These are phyloP conservation scores for Acorus calamus DNA, from an alignment of 106 monocot genomes.

Conservation along the genomic window DNA sequence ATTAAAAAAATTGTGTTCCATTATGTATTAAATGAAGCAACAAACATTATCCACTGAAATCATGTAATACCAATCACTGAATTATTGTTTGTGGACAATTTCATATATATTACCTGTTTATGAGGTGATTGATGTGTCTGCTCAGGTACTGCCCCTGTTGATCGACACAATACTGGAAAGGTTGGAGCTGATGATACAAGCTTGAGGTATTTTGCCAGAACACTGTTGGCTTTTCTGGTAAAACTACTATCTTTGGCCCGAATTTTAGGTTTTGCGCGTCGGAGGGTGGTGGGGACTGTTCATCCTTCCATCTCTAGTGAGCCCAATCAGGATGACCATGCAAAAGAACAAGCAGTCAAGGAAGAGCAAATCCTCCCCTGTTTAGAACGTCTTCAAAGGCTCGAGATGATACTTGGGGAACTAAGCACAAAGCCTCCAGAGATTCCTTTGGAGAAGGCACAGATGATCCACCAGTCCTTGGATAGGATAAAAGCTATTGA, in stretches of 20 bases:
- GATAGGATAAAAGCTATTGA: conserved; percentile 73
- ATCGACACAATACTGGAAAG: conserved; percentile 5
- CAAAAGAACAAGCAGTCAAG: conserved; percentile 11
- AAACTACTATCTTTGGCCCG: conserved; percentile 24
- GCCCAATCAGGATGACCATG: neutral
- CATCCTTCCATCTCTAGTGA: conserved; percentile 13
- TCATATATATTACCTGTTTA: too few relatives aligned
- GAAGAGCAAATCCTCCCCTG: conserved; percentile 40
- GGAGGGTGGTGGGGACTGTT: conserved; percentile 14
- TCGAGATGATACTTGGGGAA: conserved; percentile 45
- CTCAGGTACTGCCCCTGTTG: conserved; percentile 20
- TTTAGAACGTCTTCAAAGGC: conserved; percentile 58
- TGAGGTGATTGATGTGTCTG: too few relatives aligned
- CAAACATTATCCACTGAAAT: too few relatives aligned
- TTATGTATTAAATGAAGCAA: too few relatives aligned
- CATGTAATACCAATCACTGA: too few relatives aligned
- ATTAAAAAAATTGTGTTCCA: too few relatives aligned
- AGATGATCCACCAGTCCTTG: conserved; percentile 54
- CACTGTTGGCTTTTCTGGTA: conserved; percentile 23
- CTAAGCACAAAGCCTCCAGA: conserved; percentile 57
- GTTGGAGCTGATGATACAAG: conserved; percentile 19
- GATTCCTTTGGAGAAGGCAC: conserved; percentile 72
- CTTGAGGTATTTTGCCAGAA: conserved; percentile 20
- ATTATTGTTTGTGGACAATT: too few relatives aligned
- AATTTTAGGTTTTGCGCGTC: conserved; percentile 11